phyloP scores from a whole-genome alignment of 768 basidiomycete genomes.

The Mycena venus region DNA sequence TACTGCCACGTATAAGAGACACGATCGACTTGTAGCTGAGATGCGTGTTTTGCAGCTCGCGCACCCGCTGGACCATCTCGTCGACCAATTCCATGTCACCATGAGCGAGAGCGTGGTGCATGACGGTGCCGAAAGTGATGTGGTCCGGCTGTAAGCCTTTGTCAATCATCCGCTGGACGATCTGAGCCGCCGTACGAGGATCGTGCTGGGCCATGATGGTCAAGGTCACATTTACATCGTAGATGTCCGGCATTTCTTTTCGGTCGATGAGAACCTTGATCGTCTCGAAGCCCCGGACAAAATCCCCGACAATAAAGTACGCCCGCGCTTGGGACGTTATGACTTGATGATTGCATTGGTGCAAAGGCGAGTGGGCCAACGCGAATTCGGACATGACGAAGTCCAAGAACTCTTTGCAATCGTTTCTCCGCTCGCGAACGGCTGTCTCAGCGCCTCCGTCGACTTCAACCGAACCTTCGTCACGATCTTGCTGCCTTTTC shows the following conservation, averaged over 20 bases:
- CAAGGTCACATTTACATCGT: constrained; percentile 77
- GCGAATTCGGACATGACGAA: constrained; percentile 61
- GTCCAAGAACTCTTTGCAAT: constrained; percentile 55
- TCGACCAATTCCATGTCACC: constrained; percentile 59
- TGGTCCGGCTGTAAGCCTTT: constrained; percentile 64
- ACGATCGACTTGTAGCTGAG: constrained; percentile 65
- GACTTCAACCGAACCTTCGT: too few species aligned
- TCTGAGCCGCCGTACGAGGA: constrained; percentile 58
- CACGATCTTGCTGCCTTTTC: not conserved
- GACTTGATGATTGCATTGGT: constrained; percentile 59
- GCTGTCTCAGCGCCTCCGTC: not conserved
- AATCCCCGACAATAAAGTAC: constrained; percentile 68
- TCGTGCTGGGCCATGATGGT: constrained; percentile 64
- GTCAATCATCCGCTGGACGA: constrained; percentile 66
- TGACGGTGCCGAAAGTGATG: constrained; percentile 71
- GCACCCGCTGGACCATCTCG: constrained; percentile 56
- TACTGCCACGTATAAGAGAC: constrained; percentile 59
- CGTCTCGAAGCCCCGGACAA: constrained; percentile 59
- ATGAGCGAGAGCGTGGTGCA: constrained; percentile 68
- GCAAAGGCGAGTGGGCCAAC: constrained; percentile 59
- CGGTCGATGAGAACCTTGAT: constrained; percentile 63
- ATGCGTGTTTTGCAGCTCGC: constrained; percentile 46
- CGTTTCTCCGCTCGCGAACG: constrained; percentile 33
- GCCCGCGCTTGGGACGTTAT: constrained; percentile 75
- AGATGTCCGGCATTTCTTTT: constrained; percentile 67